Evolutionary conservation across 1,284 basidiomycete species (phyloP), one percentile per base, ranked within the genome.

Genomic region (Ustilago trichophora): DNA sequence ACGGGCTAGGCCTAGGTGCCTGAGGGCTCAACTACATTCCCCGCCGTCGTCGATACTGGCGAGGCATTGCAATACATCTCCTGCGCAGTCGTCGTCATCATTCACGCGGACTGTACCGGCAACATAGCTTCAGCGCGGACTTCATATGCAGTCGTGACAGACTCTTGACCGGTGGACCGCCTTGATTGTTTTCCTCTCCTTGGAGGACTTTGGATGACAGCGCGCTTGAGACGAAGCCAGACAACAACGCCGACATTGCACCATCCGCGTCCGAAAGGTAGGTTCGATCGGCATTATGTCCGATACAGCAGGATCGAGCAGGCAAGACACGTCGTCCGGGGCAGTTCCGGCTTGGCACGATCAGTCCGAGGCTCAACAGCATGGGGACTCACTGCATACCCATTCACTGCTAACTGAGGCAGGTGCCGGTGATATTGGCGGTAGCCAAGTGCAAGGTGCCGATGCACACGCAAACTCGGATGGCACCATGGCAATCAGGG

Each of bases 1-100:
- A 35, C 41, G 51, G 41, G 38, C 51, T 42, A 10, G 24, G 60
- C 44, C 26, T 45, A 33, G 45, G 40, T 29, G 53, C 40, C 40
- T 25, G 32, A 32, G n/a, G 43, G 43, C 35, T 29, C 16, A 26
- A 31, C 32, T 24, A 38, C 35, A 19, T 43, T 40, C 35, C 24
- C 33, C 29, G 58, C 21, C 46, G 25, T 60, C 51, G 26, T 38
- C 37, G 27, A 40, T 32, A 40, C 24, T 12, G 34, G 26, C 41
- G n/a, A 38, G 37, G 18, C 32, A n/a, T 29, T 15, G 24, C 32
- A 41, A 43, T 44, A 10, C 27, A 48, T 18, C 16, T 6, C 13
- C 34, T 6, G 18, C 34, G 13, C 18, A 16, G 34, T 16, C 16
- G 19, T 36, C 7, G 34, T 36, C 34, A 9, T 36, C 34, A 16